phyloP scores from a whole-genome alignment of 2,329 filamentous ascomycete species.

The Botrytis aclada region DNA sequence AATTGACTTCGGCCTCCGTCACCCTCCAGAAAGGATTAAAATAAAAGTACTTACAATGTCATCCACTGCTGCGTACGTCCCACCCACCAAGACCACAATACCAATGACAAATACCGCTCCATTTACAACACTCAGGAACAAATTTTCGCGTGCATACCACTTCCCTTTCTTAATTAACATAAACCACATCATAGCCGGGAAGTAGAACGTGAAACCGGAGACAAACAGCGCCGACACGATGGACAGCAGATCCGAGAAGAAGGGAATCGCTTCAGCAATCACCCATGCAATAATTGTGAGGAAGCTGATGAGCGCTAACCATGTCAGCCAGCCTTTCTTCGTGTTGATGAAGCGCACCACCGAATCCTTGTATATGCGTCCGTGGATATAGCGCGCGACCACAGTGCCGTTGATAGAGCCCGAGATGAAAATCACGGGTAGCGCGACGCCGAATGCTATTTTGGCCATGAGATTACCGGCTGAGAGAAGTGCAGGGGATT shows the following conservation, averaged over 20 bases:
- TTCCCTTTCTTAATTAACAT: slow-evolving; percentile 31
- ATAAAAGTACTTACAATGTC: not conserved
- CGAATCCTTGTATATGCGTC: slow-evolving; percentile 30
- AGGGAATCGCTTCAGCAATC: slow-evolving; percentile 66
- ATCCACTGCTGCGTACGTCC: not conserved
- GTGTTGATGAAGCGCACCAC: not conserved
- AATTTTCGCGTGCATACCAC: slow-evolving; percentile 31
- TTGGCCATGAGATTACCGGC: slow-evolving; percentile 51
- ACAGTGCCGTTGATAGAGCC: slow-evolving; percentile 60
- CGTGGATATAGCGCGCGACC: slow-evolving; percentile 39
- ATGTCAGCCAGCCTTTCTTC: not conserved
- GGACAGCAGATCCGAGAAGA: slow-evolving; percentile 61
- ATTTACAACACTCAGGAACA: slow-evolving; percentile 9
- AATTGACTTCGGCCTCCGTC: not conserved
- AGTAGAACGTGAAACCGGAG: slow-evolving; percentile 34
- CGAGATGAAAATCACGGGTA: slow-evolving; percentile 60
- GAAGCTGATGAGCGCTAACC: slow-evolving; percentile 46
- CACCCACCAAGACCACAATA: not conserved
- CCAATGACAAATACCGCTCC: not conserved
- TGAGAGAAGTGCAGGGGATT: slow-evolving; percentile 57
- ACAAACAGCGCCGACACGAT: slow-evolving; percentile 50
- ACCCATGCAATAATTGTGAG: slow-evolving; percentile 63
- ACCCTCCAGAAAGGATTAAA: not conserved
- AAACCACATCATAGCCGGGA: slow-evolving; percentile 27
- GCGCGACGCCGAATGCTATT: slow-evolving; percentile 57